Conservation (phyloP, 257 asterid genomes). For the Fraxinus americana region DNA sequence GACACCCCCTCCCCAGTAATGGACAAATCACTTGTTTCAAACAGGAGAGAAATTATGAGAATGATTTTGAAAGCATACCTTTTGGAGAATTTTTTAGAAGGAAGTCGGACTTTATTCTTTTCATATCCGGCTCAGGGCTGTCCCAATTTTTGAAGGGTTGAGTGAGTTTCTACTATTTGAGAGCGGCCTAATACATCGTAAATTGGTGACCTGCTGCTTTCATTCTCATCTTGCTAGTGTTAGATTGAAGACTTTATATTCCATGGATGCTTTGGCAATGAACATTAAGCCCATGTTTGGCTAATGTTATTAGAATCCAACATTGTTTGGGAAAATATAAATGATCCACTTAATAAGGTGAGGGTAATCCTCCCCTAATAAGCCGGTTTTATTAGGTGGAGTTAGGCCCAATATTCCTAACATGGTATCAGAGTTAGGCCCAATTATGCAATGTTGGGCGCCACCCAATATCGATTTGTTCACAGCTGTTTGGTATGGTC, state of each 20-base stretch:
- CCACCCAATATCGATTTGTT: no score
- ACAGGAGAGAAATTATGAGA: not conserved
- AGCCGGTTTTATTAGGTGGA: no score
- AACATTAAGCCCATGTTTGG: not conserved
- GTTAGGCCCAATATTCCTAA: no score
- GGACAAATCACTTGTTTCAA: not conserved
- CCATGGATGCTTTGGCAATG: constrained; percentile 6
- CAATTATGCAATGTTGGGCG: no score
- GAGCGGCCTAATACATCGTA: not conserved
- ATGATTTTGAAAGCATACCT: not conserved
- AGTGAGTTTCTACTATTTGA: not conserved
- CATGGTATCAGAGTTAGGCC: no score
- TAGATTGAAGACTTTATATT: not conserved
- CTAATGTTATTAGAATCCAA: no score
- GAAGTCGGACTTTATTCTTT: not conserved
- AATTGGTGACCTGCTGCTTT: not conserved
- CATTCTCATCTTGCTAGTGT: not conserved
- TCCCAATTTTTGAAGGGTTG: not conserved
- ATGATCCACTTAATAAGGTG: no score
- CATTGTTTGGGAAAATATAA: no score
- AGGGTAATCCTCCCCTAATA: no score
- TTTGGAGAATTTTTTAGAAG: not conserved
- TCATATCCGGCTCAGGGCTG: not conserved
- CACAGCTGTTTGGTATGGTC: no score
- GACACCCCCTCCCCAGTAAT: not conserved